Evolutionary conservation across 2,329 filamentous ascomycete genomes (phyloP).

Genomic region (Stemphylium beticola): DNA sequence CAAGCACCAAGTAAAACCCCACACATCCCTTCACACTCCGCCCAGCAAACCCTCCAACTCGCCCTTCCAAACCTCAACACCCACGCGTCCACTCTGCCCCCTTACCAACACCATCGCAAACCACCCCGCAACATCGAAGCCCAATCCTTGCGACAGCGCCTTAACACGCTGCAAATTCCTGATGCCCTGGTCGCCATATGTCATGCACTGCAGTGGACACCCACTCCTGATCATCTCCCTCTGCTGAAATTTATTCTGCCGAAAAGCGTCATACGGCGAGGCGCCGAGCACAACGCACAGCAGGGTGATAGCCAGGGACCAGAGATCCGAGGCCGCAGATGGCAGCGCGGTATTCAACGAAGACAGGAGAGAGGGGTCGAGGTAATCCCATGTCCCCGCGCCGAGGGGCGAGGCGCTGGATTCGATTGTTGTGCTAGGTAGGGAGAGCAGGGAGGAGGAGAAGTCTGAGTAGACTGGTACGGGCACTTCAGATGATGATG

Average conservation of each 20-base stretch:
- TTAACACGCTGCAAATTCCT: constrained; percentile 39
- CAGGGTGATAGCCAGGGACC: constrained; percentile 54
- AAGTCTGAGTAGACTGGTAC: constrained; percentile 53
- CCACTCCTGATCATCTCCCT: constrained; percentile 54
- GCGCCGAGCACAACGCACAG: constrained; percentile 51
- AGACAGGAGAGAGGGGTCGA: constrained; percentile 46
- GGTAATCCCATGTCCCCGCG: constrained; percentile 56
- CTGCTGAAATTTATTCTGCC: constrained; percentile 50
- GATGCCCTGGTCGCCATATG: constrained; percentile 43
- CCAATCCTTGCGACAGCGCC: constrained; percentile 31
- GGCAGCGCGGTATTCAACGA: constrained; percentile 29
- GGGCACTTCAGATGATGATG: constrained; percentile 9
- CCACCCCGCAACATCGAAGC: constrained; percentile 43
- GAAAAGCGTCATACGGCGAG: constrained; percentile 50
- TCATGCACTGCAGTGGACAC: constrained; percentile 49
- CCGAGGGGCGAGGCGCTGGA: constrained; percentile 39
- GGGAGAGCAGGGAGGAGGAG: constrained; percentile 45
- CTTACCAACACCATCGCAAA: constrained; percentile 47
- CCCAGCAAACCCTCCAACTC: constrained; percentile 14
- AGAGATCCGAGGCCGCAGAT: constrained; percentile 50
- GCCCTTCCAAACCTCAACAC: constrained; percentile 38
- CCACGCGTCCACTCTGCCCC: constrained; percentile 36
- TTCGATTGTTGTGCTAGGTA: constrained; percentile 12
- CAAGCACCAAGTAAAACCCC: neutral
- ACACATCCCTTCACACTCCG: neutral